A percentile compares a stretch with the other conserved stretches of the same genome.
These are phyloP conservation scores for Cryphonectria parasitica DNA, from an alignment of 2,329 filamentous ascomycete species.

Conservation along the genomic window DNA sequence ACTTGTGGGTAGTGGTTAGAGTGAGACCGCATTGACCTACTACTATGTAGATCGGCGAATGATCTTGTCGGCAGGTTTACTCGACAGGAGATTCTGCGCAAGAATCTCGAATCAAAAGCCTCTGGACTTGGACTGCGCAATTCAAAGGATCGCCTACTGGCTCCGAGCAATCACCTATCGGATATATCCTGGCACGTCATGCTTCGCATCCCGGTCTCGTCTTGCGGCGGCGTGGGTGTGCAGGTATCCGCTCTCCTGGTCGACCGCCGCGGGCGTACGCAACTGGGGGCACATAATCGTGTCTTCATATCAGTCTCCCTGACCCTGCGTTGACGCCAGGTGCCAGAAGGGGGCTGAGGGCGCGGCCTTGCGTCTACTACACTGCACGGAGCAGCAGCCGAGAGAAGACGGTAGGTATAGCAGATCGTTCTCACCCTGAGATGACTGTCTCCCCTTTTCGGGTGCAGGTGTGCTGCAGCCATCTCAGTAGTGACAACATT, in stretches of 20 bases:
- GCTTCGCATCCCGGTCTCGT: neutral
- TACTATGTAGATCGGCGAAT: conserved; percentile 1
- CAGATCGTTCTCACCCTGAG: neutral
- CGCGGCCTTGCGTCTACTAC: conserved; percentile 1
- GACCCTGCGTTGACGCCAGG: conserved; percentile 9
- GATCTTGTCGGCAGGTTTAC: neutral
- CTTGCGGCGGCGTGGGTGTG: conserved; percentile 8
- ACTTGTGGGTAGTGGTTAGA: neutral
- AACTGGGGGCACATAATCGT: neutral
- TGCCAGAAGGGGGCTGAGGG: conserved; percentile 9
- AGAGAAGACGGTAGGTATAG: neutral
- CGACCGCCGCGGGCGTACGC: neutral
- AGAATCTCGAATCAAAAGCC: neutral
- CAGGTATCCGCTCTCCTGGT: neutral
- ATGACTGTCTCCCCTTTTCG: conserved; percentile 5
- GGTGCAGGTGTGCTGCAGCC: conserved; percentile 13
- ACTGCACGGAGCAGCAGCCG: neutral
- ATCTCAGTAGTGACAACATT: neutral
- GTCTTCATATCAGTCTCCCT: conserved; percentile 11
- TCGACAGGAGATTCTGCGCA: neutral
- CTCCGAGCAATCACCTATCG: neutral
- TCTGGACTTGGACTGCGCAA: neutral
- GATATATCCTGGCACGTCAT: neutral
- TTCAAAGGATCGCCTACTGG: neutral
- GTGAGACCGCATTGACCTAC: conserved; percentile 6